Conservation (phyloP, 1,139 yeast species). For the Saccharomyces hybrid region DNA sequence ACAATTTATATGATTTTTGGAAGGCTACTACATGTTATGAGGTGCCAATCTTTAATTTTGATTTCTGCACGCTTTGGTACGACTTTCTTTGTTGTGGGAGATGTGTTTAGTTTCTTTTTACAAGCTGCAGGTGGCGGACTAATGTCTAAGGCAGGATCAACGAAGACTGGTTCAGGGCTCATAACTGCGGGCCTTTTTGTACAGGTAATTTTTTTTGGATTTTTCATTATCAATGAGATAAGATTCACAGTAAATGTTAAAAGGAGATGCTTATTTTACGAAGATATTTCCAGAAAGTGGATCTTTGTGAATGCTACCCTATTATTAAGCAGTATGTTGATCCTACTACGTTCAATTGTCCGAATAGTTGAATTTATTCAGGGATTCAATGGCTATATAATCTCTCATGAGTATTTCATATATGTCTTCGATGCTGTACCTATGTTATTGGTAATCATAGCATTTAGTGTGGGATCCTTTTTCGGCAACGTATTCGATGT, state of each 20-base stretch:
- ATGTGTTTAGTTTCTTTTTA: slow-evolving; percentile 36
- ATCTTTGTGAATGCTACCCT: slow-evolving; percentile 22
- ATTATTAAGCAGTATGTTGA: slow-evolving; percentile 30
- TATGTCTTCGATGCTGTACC: slow-evolving; percentile 35
- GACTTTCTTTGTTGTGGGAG: slow-evolving; percentile 38
- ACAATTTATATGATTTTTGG: slow-evolving; percentile 41
- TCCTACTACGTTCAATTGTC: slow-evolving; percentile 38
- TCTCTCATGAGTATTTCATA: slow-evolving; percentile 35
- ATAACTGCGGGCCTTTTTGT: slow-evolving; percentile 33
- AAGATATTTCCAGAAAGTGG: slow-evolving; percentile 25
- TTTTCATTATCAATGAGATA: slow-evolving; percentile 29
- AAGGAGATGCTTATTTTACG: slow-evolving; percentile 2
- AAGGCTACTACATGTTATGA: slow-evolving; percentile 30
- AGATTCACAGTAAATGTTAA: slow-evolving; percentile 15
- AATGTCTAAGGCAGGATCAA: slow-evolving; percentile 20
- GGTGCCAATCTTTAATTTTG: slow-evolving; percentile 29
- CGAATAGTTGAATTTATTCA: slow-evolving; percentile 37
- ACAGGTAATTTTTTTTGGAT: slow-evolving; percentile 36
- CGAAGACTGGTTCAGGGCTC: slow-evolving; percentile 23
- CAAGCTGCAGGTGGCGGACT: slow-evolving; percentile 44
- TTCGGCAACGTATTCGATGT: background rate
- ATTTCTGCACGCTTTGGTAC: slow-evolving; percentile 34
- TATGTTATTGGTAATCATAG: slow-evolving; percentile 20
- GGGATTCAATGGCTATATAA: slow-evolving; percentile 35
- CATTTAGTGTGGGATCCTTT: slow-evolving; percentile 4